phyloP scores from a whole-genome alignment of 805 yeast species.

The Yarrowia yakushimensis region DNA sequence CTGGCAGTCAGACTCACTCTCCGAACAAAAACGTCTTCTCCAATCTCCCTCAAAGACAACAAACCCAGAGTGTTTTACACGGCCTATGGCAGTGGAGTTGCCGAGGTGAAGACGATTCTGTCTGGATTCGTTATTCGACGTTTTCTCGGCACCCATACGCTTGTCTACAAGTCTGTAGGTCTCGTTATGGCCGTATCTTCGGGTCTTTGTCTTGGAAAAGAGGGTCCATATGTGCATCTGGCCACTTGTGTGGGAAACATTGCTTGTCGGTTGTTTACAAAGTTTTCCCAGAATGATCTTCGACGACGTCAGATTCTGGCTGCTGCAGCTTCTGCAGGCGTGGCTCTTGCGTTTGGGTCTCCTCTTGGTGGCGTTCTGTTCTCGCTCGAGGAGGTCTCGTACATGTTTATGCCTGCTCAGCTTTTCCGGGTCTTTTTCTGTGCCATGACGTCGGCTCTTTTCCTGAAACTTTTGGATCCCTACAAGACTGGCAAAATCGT shows the following conservation, averaged over 20 bases:
- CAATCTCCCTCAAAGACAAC: constrained; percentile 29
- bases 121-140: constrained; percentile 56
- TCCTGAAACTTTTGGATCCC: constrained; percentile 52
- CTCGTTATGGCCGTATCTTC: constrained; percentile 54
- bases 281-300: constrained; percentile 48
- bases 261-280: constrained; percentile 46
- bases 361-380: constrained; percentile 59
- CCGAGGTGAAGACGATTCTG: constrained; percentile 57
- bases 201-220: constrained; percentile 57
- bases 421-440: constrained; percentile 54
- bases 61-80: constrained; percentile 43
- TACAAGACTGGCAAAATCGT: constrained; percentile 60
- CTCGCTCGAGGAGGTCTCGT: constrained; percentile 54
- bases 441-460: constrained; percentile 52
- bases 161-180: constrained; percentile 48
- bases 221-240: constrained; percentile 60
- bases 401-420: constrained; percentile 53
- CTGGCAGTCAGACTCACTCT: constrained; percentile 47
- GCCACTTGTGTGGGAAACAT: constrained; percentile 59
- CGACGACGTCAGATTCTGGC: constrained; percentile 52
- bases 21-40: constrained; percentile 44
- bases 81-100: constrained; percentile 59
- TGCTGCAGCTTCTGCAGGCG: constrained; percentile 58
- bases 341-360: constrained; percentile 58
- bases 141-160: constrained; percentile 51